Evolutionary conservation across 1,139 yeast genomes (phyloP).

Genomic region (Protomyces inouyei): DNA sequence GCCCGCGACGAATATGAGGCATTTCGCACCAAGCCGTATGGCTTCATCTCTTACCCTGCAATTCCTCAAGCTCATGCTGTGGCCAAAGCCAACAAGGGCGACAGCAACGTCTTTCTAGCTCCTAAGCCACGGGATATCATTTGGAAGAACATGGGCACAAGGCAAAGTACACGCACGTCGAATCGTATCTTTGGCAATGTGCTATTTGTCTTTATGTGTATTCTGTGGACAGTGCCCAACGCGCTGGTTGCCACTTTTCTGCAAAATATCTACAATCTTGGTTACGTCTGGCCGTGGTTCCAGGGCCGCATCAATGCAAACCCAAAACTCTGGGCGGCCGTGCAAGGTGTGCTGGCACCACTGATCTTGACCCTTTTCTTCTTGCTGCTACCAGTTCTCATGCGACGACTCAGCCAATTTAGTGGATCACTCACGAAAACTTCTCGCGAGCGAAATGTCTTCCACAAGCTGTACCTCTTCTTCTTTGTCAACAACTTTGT

Average conservation of each 20-base stretch:
- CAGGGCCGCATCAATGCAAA: slow-evolving; percentile 37
- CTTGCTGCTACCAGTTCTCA: slow-evolving; percentile 40
- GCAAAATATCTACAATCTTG: slow-evolving; percentile 41
- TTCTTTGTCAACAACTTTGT: slow-evolving; percentile 38
- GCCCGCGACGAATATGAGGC: slow-evolving; percentile 35
- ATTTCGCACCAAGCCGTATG: slow-evolving; percentile 39
- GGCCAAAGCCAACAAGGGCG: slow-evolving; percentile 24
- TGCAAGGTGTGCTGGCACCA: slow-evolving; percentile 45
- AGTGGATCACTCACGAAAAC: slow-evolving; percentile 43
- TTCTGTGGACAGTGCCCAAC: slow-evolving; percentile 44
- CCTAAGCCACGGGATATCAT: slow-evolving; percentile 42
- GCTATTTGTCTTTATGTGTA: slow-evolving; percentile 37
- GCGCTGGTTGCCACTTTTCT: slow-evolving; percentile 44
- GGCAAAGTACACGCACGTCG: slow-evolving; percentile 36
- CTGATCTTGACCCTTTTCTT: slow-evolving; percentile 40
- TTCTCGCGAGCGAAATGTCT: slow-evolving; percentile 42
- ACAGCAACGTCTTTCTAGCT: slow-evolving; percentile 35
- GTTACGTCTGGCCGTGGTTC: slow-evolving; percentile 40
- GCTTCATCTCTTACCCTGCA: slow-evolving; percentile 40
- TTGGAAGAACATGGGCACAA: slow-evolving; percentile 41
- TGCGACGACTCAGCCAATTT: slow-evolving; percentile 42
- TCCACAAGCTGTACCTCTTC: slow-evolving; percentile 41
- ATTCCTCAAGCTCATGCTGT: slow-evolving; percentile 31
- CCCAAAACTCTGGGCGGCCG: slow-evolving; percentile 39
- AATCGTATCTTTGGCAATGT: slow-evolving; percentile 42